Base-by-base conservation (phyloP, 495 filamentous ascomycete genomes). In the Clohesyomyces aquaticus region DNA sequence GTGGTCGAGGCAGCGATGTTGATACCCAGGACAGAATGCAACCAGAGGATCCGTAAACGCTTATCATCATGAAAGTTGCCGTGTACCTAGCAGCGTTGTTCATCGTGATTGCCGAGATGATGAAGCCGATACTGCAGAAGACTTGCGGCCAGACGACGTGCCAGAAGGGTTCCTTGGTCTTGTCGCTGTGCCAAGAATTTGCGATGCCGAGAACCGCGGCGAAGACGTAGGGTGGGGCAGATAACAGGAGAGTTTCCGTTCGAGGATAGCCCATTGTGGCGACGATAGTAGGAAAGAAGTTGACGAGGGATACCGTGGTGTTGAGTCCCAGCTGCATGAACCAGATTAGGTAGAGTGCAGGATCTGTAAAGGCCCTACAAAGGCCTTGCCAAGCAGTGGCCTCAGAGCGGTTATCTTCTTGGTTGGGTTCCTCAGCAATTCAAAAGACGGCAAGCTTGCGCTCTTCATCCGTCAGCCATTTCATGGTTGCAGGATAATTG, bases 241-340 rank as follows among this genome's bases (percentile, higher is more conserved):
- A 91, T 25, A 94, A 81, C 3, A 91, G 82, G 8, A 93, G 83
- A 0, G 90, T 86, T 14, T 78, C 69, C 64, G 89, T 85, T 9
- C 81, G 80, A 63, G 71, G 75, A 68, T 84, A 90, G 16, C 85
- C 80, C 2, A 95, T 77, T 2, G 90, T 91, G 41, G 80, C 76
- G 38, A 93, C 89, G 21, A 95, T 86, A 12, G 89, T 87, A 0
- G 90, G 90, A 76, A 94, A 92, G 81, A 93, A 93, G 73, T 93
- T 92, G 21, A 87, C 90, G 16, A 91, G 85, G 1, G 86, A 85
- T 53, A 83, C 85, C 28, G 85, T 82, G 25, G 85, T 81, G 23
- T 88, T 83, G 70, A 91, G 86, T 68, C 87, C 84, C 54, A 89
- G 82, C 81, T 63, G 63, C 59, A 72, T 66, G 22, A 74, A 50